Evolutionary conservation across 495 filamentous ascomycete genomes (phyloP).

Genomic region (Ascobolus immersus): DNA sequence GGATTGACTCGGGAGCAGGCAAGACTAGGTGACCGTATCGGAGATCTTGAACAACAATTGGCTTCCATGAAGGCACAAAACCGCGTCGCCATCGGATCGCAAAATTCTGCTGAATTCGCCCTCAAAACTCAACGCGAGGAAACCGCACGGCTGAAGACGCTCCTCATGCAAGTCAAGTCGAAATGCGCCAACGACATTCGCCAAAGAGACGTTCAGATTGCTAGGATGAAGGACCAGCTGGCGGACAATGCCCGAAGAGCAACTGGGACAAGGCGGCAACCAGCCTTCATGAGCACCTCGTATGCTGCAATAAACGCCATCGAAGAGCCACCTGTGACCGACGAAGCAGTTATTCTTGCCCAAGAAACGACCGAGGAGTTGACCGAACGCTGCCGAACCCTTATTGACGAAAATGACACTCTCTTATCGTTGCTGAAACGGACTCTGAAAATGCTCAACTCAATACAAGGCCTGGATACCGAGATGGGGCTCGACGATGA

Average conservation of each 20-base stretch:
- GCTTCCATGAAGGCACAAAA: slow-evolving; percentile 50
- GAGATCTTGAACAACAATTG: slow-evolving; percentile 48
- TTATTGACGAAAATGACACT: slow-evolving; percentile 85
- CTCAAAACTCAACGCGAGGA: slow-evolving; percentile 54
- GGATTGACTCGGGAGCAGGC: slow-evolving; percentile 16
- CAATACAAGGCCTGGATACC: slow-evolving; percentile 50
- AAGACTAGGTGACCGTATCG: slow-evolving; percentile 38
- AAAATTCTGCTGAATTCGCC: slow-evolving; percentile 43
- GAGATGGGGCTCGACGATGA: slow-evolving; percentile 21
- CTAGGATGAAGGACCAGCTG: slow-evolving; percentile 62
- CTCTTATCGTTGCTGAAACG: slow-evolving; percentile 46
- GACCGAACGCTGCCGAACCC: slow-evolving; percentile 57
- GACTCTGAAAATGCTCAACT: slow-evolving; percentile 43
- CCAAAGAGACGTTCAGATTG: slow-evolving; percentile 70
- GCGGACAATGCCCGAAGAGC: slow-evolving; percentile 20
- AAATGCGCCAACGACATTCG: slow-evolving; percentile 81
- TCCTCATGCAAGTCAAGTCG: slow-evolving; percentile 53
- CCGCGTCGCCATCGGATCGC: slow-evolving; percentile 36
- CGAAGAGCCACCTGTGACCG: no score
- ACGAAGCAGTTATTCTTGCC: no score
- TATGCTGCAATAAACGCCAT: no score
- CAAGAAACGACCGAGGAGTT: slow-evolving; percentile 82
- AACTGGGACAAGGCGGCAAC: no score
- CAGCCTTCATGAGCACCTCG: no score
- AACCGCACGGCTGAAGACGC: slow-evolving; percentile 44